Conservation (phyloP, 805 yeast species). For the Candida ortonii region DNA sequence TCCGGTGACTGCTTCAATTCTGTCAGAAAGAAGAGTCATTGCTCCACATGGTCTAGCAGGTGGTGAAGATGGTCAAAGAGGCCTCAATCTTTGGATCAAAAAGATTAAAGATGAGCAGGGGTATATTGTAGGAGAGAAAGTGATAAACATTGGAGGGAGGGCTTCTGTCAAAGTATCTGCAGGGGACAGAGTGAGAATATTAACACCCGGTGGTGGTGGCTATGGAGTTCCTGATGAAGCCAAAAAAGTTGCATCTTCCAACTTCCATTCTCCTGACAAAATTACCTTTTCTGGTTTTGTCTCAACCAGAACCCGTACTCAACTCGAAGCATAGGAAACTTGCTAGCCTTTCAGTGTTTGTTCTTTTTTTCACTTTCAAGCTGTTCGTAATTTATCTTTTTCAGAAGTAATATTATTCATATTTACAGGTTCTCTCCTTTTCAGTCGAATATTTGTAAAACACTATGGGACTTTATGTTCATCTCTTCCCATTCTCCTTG, state of each 20-base stretch:
- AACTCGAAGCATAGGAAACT: constrained; percentile 27
- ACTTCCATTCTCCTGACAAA: constrained; percentile 14
- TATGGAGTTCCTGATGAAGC: constrained; percentile 43
- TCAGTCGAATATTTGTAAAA: constrained; percentile 61
- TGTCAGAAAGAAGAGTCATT: constrained; percentile 79
- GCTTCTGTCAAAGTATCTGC: constrained; percentile 52
- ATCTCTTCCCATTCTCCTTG: constrained; percentile 92
- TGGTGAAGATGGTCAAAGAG: constrained; percentile 74
- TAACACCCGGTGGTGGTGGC: constrained; percentile 89
- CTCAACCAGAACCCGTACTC: constrained; percentile 29
- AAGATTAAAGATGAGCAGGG: constrained; percentile 29
- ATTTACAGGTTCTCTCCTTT: constrained; percentile 1
- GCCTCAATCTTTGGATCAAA: constrained; percentile 56
- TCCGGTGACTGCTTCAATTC: constrained; percentile 71
- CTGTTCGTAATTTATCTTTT: background rate
- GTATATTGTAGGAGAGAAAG: constrained; percentile 33
- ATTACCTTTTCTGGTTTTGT: constrained; percentile 33
- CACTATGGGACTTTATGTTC: constrained; percentile 75
- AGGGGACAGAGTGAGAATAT: constrained; percentile 66
- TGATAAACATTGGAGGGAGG: constrained; percentile 66
- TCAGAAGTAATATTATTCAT: no score
- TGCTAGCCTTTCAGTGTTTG: constrained; percentile 1
- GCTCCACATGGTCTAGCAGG: constrained; percentile 88
- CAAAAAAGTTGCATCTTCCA: constrained; percentile 1
- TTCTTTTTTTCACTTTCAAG: no score